Base-by-base conservation (phyloP, 2,329 filamentous ascomycete genomes). In the Emergomyces africanus region DNA sequence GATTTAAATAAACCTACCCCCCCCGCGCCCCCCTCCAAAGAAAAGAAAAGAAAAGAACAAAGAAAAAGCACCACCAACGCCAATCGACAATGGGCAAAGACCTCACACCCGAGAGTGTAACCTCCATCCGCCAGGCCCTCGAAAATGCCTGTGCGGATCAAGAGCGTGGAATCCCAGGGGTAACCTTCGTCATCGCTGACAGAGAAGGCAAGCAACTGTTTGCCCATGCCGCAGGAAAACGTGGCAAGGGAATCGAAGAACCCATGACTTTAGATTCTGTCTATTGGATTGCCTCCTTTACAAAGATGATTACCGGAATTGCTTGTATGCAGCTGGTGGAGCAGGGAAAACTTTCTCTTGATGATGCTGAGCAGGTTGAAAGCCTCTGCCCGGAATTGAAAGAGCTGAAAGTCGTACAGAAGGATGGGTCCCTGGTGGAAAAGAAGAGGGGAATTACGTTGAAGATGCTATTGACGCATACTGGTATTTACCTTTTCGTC, bases 221-320 rank as follows among this genome's bases (percentile, higher is more conserved):
- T 62, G 71, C 73, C 2, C 73, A 83, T 64, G 71, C 79, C 0
- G 70, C 77, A 0, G 81, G 81, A 0, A 77, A 73, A 20, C 70
- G 75, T 2, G 81, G 80, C 0, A 53, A 74, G 5, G 69, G 23
- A 12, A 61, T 72, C 1, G 64, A 72, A 0, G 77, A 82, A 51
- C 72, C 78, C 3, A 83, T 88, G 79, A 78, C 78, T 0, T 70
- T 83, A 0, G 83, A 88, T 44, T 82, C 75, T 9, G 72, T 83
- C 0, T 87, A 85, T 65, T 82, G 79, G 78, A 78, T 82, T 23
- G 79, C 79, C 1, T 79, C 77, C 0, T 81, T 78, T 66, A 80
- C 77, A 0, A 79, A 79, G 64, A 64, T 78, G 57, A 64, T 79
- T 0, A 68, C 68, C 2, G 71, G 70, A 0, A 72, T 79, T 48